Base-by-base conservation (phyloP, 129 eudicot species). In the Helianthus tuberosus region DNA sequence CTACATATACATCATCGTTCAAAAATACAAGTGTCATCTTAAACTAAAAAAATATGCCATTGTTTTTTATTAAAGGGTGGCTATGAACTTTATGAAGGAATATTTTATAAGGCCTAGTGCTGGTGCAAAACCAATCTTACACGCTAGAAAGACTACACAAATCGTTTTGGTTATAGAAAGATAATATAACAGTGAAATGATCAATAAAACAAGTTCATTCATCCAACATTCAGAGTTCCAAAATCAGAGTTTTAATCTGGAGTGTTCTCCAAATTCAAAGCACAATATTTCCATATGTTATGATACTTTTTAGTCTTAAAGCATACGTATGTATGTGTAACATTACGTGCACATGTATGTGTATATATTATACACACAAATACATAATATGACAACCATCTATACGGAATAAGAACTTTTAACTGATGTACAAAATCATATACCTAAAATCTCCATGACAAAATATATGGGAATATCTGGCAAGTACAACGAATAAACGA, bases 401-500 rank as follows among this genome's bases (percentile, higher is more conserved):
- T 36, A 63, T 8, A 5, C 17, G 71, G 54, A 17, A 43, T n/a
- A 35, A 63, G 17, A 60, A 61, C 69, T 8, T 73, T 27, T 60
- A 62, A 74, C 2, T 75, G 41, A 80, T 80, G 68, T 74, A 80
- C 75, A 73, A 80, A 73, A 66, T 75, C 79, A 75, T 75, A 75
- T 75, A 75, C 72, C 69, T 51, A 57, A 66, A 72, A 66, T 73
- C 74, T 66, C 79, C 79, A 73, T 73, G 53, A 44, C 62, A 75
- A 75, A 60, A 78, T 69, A 78, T 69, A 77, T 62, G 64, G 73
- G 71, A 66, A 73, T 52, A 73, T 66, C 66, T 73, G 75, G 47
- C 50, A 66, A 82, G 79, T 82, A 82, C 79, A 82, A 68, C 64
- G 75, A 82, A 82, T 82, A 54, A 77, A 82, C 76, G 52, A 77